A percentile compares a stretch with the other conserved stretches of the same genome.
Conservation (phyloP, 108 stramenopile genomes). For the Asterionellopsis glacialis region DNA sequence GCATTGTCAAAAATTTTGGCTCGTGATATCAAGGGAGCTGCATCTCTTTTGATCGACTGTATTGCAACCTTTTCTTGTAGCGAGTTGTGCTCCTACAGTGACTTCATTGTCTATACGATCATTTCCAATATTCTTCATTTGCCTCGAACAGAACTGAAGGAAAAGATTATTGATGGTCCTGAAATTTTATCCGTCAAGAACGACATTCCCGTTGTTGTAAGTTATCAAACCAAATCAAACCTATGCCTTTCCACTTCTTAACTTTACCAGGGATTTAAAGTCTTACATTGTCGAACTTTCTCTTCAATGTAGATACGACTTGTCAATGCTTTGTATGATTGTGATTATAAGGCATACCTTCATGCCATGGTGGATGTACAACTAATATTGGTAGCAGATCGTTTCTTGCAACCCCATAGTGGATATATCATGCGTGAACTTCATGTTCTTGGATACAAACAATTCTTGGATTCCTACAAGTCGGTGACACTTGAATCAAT, state of each 20-base stretch:
- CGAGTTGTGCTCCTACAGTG: conserved; percentile 91
- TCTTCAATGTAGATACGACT: conserved; percentile 42
- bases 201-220: conserved; percentile 52
- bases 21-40: conserved; percentile 83
- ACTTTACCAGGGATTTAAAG: not conserved
- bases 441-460: conserved; percentile 90
- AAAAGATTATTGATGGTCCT: conserved; percentile 94
- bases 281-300: not conserved
- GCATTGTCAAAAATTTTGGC: conserved; percentile 70
- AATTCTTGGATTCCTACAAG: conserved; percentile 99
- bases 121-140: conserved; percentile 85
- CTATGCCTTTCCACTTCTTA: not conserved
- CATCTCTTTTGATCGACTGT: conserved; percentile 82
- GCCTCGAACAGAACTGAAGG: conserved; percentile 81
- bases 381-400: conserved; percentile 66
- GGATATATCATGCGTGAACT: conserved; percentile 89
- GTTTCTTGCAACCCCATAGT: conserved; percentile 84
- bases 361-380: conserved; percentile 86
- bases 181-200: conserved; percentile 87
- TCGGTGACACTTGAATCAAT: conserved; percentile 91
- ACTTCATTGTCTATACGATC: conserved; percentile 91
- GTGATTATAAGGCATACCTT: conserved; percentile 92
- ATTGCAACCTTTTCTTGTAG: conserved; percentile 96
- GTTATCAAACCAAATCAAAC: conserved; percentile 37
- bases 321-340: conserved; percentile 87